phyloP scores from a whole-genome alignment of 2,329 filamentous ascomycete species.

The Dissoconium aciculare region DNA sequence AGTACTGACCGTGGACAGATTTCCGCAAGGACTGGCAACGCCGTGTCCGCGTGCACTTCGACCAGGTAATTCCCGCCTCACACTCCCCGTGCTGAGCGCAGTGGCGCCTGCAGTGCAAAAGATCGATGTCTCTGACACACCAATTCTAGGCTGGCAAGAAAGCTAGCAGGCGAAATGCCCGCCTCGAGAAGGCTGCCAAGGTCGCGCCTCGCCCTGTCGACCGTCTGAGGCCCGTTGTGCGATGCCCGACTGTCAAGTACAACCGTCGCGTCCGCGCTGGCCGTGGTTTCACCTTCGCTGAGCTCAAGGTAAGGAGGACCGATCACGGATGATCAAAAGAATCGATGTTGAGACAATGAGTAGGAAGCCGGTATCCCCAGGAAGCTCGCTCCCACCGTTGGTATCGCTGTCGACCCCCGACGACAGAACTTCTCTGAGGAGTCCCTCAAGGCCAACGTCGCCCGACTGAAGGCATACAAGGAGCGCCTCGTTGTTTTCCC shows the following conservation, averaged over 20 bases:
- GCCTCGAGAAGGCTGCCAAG: slow-evolving; percentile 85
- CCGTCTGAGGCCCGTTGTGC: slow-evolving; percentile 88
- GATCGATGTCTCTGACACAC: slow-evolving; percentile 25
- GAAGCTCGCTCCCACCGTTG: slow-evolving; percentile 87
- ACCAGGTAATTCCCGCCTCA: slow-evolving; percentile 70
- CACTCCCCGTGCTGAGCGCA: slow-evolving; percentile 29
- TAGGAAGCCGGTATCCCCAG: slow-evolving; percentile 91
- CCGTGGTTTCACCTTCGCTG: slow-evolving; percentile 91
- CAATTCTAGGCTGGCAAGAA: slow-evolving; percentile 76
- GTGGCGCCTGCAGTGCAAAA: slow-evolving; percentile 34
- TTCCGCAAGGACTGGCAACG: slow-evolving; percentile 99
- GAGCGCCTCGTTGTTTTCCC: slow-evolving; percentile 94
- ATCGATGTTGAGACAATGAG: slow-evolving; percentile 11
- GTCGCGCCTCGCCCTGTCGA: slow-evolving; percentile 94
- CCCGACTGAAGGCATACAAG: slow-evolving; percentile 96
- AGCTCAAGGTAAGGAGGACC: slow-evolving; percentile 68
- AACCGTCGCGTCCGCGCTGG: slow-evolving; percentile 95
- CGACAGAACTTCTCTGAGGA: slow-evolving; percentile 96
- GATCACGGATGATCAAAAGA: slow-evolving; percentile 1
- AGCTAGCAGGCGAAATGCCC: slow-evolving; percentile 77
- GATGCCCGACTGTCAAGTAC: slow-evolving; percentile 94
- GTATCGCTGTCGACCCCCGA: slow-evolving; percentile 91
- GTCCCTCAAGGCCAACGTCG: slow-evolving; percentile 85
- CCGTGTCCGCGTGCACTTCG: slow-evolving; percentile 97
- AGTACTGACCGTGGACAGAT: slow-evolving; percentile 39